Percentiles rank a stretch among this genome's conserved stretches.
Conservation (phyloP, 495 filamentous ascomycete species). For the Trichoderma erinaceum region DNA sequence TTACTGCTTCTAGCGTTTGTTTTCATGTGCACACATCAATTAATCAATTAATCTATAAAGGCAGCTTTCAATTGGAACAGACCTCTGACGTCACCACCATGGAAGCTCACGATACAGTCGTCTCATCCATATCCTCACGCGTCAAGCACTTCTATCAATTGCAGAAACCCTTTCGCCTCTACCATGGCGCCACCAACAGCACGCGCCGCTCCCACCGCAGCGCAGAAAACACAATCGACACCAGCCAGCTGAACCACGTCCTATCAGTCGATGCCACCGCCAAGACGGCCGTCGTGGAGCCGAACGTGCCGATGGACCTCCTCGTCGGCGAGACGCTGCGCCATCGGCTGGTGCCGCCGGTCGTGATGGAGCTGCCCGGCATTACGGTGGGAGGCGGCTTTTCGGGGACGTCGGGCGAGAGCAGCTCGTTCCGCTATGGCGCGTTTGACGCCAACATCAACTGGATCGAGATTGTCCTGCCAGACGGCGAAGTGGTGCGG, state of each 20-base stretch:
- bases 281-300: constrained; percentile 51
- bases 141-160: constrained; percentile 48
- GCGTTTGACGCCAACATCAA: constrained; percentile 53
- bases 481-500: constrained; percentile 43
- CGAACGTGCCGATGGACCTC: constrained; percentile 58
- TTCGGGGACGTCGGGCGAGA: constrained; percentile 55
- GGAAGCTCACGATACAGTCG: constrained; percentile 38
- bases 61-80: no score
- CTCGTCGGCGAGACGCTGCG: constrained; percentile 48
- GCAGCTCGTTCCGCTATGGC: constrained; percentile 53
- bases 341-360: constrained; percentile 48
- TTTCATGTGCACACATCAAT: neutral
- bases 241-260: constrained; percentile 44
- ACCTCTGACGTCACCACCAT: constrained; percentile 21
- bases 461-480: constrained; percentile 53
- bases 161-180: constrained; percentile 59
- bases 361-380: constrained; percentile 60
- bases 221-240: constrained; percentile 50
- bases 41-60: no score
- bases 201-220: constrained; percentile 46
- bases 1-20: neutral
- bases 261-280: constrained; percentile 42
- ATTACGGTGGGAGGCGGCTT: constrained; percentile 63
- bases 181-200: constrained; percentile 70
- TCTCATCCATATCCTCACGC: constrained; percentile 36